Conservation (phyloP, 2,329 filamentous ascomycete genomes). For the Sporothrix pseudoabietina region DNA sequence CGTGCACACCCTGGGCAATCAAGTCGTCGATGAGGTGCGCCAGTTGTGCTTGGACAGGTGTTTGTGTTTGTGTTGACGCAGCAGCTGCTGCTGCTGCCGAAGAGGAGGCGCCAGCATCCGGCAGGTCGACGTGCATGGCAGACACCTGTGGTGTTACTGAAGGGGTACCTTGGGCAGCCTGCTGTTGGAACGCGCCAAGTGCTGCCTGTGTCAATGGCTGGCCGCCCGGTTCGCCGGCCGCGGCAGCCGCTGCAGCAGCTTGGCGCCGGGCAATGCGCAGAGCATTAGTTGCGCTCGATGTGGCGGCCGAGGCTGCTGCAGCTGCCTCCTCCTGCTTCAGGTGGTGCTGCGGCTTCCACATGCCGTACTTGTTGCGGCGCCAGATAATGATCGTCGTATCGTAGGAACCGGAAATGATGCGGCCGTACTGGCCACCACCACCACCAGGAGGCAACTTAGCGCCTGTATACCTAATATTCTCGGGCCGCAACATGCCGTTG, state of each 20-base stretch:
- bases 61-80: slow-evolving; percentile 40
- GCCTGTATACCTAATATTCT: slow-evolving; percentile 76
- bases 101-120: background rate
- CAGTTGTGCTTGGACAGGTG: slow-evolving; percentile 48
- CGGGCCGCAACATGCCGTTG: slow-evolving; percentile 72
- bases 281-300: background rate
- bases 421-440: slow-evolving; percentile 82
- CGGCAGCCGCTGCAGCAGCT: background rate
- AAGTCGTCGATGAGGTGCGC: slow-evolving; percentile 56
- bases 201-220: slow-evolving; percentile 14
- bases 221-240: background rate
- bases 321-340: slow-evolving; percentile 74
- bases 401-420: slow-evolving; percentile 97
- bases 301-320: slow-evolving; percentile 45
- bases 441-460: slow-evolving; percentile 89
- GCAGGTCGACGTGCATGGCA: slow-evolving; percentile 27
- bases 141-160: background rate
- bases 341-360: slow-evolving; percentile 77
- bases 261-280: background rate
- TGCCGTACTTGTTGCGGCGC: slow-evolving; percentile 80
- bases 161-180: background rate
- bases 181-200: background rate
- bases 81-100: background rate
- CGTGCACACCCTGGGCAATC: slow-evolving; percentile 53
- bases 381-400: slow-evolving; percentile 96